These are phyloP conservation scores for Lycium ferocissimum DNA, from an alignment of 257 asterid genomes.

Conservation along the genomic window DNA sequence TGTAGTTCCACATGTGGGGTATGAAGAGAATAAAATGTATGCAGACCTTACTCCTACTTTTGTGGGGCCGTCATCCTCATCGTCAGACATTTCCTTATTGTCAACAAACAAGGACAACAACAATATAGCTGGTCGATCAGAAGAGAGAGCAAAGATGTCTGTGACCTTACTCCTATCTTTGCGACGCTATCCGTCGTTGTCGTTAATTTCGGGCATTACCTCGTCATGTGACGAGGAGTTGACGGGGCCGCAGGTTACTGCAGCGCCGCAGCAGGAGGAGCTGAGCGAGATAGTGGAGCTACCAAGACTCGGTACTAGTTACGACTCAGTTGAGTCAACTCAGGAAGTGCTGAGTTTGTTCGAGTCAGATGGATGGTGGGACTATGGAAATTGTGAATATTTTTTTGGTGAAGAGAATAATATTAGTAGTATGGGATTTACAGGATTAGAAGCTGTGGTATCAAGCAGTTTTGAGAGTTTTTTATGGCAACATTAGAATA, in stretches of 20 bases:
- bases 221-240: slow-evolving; percentile 23
- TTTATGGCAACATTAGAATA: slow-evolving; percentile 30
- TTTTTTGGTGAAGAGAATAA: slow-evolving; percentile 24
- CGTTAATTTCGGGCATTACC: slow-evolving; percentile 33
- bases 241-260: background rate
- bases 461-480: slow-evolving; percentile 30
- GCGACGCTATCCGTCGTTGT: background rate
- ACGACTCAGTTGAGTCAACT: slow-evolving; percentile 27
- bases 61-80: no score
- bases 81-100: no score
- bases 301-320: slow-evolving; percentile 25
- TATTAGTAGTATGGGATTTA: slow-evolving; percentile 15
- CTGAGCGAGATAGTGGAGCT: slow-evolving; percentile 37
- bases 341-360: slow-evolving; percentile 17
- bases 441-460: slow-evolving; percentile 25
- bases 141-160: no score
- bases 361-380: slow-evolving; percentile 33
- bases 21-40: no score
- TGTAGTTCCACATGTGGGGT: no score
- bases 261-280: slow-evolving; percentile 18
- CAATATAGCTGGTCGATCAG: no score
- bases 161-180: no score
- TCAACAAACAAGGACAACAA: no score
- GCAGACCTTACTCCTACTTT: no score
- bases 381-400: slow-evolving; percentile 27